A percentile compares a stretch with the other conserved stretches of the same genome.
Conservation (phyloP, 164 flowering plant genomes). For the Santalum album region DNA sequence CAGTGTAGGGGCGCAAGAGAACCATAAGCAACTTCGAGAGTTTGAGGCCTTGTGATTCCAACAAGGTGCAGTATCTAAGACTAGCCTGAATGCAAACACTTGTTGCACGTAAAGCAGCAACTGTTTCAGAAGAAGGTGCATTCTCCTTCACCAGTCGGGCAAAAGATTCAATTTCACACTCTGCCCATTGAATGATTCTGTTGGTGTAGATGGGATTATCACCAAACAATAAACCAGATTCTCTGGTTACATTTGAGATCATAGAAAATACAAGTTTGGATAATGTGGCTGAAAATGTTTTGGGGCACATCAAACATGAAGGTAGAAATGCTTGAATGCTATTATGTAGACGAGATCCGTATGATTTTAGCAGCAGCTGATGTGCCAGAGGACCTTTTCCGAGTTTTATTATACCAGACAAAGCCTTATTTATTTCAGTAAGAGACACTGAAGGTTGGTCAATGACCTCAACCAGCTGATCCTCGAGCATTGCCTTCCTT, state of each 20-base stretch:
- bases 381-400: slow-evolving; percentile 85
- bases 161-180: slow-evolving; percentile 81
- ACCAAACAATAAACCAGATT: slow-evolving; percentile 62
- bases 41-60: slow-evolving; percentile 83
- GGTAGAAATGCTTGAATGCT: slow-evolving; percentile 67
- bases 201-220: slow-evolving; percentile 69
- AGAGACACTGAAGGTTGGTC: slow-evolving; percentile 57
- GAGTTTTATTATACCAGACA: slow-evolving; percentile 54
- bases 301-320: slow-evolving; percentile 59
- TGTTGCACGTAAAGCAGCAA: slow-evolving; percentile 71
- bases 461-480: slow-evolving; percentile 57
- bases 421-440: slow-evolving; percentile 53
- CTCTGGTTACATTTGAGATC: slow-evolving; percentile 56
- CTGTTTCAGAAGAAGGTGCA: slow-evolving; percentile 67
- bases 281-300: slow-evolving; percentile 67
- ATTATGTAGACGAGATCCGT: slow-evolving; percentile 63
- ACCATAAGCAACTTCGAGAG: slow-evolving; percentile 75
- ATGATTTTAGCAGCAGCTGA: slow-evolving; percentile 60
- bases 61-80: slow-evolving; percentile 60
- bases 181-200: slow-evolving; percentile 89
- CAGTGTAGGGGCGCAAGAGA: slow-evolving; percentile 76
- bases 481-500: slow-evolving; percentile 66
- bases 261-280: slow-evolving; percentile 73
- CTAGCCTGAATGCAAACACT: slow-evolving; percentile 80
- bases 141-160: slow-evolving; percentile 80